Conservation (phyloP, 2,329 filamentous ascomycete species). For the Neonectria coccinea region DNA sequence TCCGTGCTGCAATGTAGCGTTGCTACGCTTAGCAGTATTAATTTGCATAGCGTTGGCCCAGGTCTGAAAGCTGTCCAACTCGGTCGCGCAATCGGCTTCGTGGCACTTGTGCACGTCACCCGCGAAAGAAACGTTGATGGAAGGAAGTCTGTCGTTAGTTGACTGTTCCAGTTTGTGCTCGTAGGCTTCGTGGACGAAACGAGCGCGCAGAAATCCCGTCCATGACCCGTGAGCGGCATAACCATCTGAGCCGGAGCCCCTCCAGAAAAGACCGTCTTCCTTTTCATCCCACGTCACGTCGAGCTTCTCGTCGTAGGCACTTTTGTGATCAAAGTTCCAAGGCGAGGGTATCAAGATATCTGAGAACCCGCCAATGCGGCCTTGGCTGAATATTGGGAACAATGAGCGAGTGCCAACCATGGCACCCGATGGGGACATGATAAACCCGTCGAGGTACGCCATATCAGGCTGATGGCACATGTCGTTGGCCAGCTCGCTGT, state of each 20-base stretch:
- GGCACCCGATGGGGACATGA: slow-evolving; percentile 60
- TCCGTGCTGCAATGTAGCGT: background rate
- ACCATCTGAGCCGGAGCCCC: slow-evolving; percentile 69
- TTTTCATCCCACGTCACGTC: slow-evolving; percentile 63
- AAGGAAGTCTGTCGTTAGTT: slow-evolving; percentile 46
- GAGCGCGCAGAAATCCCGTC: slow-evolving; percentile 75
- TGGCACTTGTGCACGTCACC: slow-evolving; percentile 58
- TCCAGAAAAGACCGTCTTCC: slow-evolving; percentile 64
- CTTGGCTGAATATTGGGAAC: slow-evolving; percentile 68
- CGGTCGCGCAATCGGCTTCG: slow-evolving; percentile 57
- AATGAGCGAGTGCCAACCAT: slow-evolving; percentile 63
- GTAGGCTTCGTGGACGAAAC: slow-evolving; percentile 69
- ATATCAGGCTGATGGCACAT: slow-evolving; percentile 64
- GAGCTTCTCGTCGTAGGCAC: slow-evolving; percentile 61
- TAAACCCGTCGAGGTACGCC: slow-evolving; percentile 63
- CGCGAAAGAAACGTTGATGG: slow-evolving; percentile 54
- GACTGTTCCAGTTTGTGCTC: slow-evolving; percentile 39
- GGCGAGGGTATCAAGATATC: slow-evolving; percentile 67
- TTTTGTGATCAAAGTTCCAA: slow-evolving; percentile 68
- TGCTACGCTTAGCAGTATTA: slow-evolving; percentile 1
- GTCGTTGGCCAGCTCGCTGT: slow-evolving; percentile 65
- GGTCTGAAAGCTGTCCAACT: slow-evolving; percentile 51
- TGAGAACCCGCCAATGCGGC: slow-evolving; percentile 64
- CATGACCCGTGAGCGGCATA: slow-evolving; percentile 54
- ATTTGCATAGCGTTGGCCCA: slow-evolving; percentile 50